These are phyloP conservation scores for Eutrema heterophyllum DNA, from an alignment of 345 rosid species.

Conservation along the genomic window DNA sequence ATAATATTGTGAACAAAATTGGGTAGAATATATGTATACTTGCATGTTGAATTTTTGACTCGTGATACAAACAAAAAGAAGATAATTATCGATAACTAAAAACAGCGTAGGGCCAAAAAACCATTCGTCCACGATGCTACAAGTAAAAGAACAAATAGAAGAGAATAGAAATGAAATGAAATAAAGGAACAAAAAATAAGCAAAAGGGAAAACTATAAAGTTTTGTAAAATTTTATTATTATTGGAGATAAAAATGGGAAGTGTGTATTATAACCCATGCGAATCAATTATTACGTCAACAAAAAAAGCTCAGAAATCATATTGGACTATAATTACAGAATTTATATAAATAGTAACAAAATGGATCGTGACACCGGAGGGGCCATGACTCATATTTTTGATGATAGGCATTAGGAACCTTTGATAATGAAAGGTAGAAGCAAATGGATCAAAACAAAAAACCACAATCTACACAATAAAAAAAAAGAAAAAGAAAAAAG, in stretches of 20 bases:
- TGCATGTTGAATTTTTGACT: too few species aligned
- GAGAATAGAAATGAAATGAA: neutral
- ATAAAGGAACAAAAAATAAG: neutral
- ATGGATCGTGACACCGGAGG: slow-evolving; percentile 9
- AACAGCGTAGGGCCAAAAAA: too few species aligned
- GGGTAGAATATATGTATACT: too few species aligned
- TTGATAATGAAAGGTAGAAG: slow-evolving; percentile 56
- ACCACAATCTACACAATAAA: neutral
- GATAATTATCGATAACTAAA: neutral
- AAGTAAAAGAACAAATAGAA: neutral
- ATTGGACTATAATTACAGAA: neutral
- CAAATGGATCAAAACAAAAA: slow-evolving; percentile 77
- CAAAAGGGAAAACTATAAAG: too few species aligned
- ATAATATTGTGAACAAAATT: too few species aligned
- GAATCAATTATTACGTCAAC: neutral
- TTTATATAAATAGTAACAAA: neutral
- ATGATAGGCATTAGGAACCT: slow-evolving; percentile 35
- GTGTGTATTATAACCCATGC: neutral
- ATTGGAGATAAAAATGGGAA: neutral
- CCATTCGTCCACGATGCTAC: too few species aligned
- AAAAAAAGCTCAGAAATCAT: neutral
- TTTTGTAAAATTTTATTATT: neutral
- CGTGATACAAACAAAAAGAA: neutral
- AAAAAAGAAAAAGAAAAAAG: neutral
- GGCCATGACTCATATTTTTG: slow-evolving; percentile 29